Evolutionary conservation across 306 rosid species (phyloP).

Genomic region (Pachyrhizus erosus): DNA sequence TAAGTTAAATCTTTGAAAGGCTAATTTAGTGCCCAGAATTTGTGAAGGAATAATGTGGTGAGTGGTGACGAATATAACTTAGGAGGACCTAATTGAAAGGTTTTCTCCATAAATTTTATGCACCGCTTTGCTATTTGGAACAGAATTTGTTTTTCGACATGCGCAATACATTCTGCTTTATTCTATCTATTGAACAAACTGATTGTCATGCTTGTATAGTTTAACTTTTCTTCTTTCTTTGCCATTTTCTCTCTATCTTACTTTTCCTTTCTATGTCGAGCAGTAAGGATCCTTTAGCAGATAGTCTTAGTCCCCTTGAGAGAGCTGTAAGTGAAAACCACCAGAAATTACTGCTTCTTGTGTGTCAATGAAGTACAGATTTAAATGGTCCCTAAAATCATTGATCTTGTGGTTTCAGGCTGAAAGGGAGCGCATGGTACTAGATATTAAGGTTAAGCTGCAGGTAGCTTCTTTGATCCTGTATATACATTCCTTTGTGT

Average conservation of each 20-base stretch:
- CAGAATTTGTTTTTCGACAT: slow-evolving; percentile 3
- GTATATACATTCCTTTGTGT: not conserved
- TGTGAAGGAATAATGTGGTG: not conserved
- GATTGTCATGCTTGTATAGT: slow-evolving; percentile 31
- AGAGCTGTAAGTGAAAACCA: slow-evolving; percentile 79
- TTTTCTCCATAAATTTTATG: not conserved
- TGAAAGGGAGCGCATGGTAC: slow-evolving; percentile 96
- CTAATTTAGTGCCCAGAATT: not conserved
- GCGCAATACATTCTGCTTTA: slow-evolving; percentile 4
- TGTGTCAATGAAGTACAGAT: slow-evolving; percentile 23
- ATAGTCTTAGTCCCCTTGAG: slow-evolving; percentile 85
- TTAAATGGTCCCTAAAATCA: slow-evolving; percentile 25
- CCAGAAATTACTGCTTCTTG: slow-evolving; percentile 37
- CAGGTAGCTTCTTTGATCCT: slow-evolving; percentile 67
- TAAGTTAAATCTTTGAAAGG: not conserved
- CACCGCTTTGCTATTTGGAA: not conserved
- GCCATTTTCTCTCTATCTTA: slow-evolving; percentile 41
- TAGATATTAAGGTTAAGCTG: slow-evolving; percentile 96
- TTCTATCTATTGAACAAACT: slow-evolving; percentile 29
- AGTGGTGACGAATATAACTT: not conserved
- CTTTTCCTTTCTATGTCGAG: slow-evolving; percentile 61
- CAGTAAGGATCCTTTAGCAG: slow-evolving; percentile 79
- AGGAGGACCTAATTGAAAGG: not conserved
- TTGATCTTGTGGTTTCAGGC: slow-evolving; percentile 66
- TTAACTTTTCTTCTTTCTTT: slow-evolving; percentile 37